Conservation (phyloP, 805 yeast species). For the Dipodascus geniculatus region DNA sequence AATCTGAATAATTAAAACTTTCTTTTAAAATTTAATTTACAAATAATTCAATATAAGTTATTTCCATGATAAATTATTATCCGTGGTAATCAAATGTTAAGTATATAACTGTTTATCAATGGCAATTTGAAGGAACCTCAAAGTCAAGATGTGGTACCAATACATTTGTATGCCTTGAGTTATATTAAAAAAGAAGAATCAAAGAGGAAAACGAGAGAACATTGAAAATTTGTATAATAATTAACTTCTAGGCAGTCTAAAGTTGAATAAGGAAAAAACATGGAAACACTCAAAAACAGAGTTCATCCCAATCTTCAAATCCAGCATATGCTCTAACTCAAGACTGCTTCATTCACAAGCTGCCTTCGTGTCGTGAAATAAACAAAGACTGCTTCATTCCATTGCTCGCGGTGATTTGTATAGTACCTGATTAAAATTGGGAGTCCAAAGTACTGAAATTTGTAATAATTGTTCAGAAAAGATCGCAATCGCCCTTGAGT, state of each 20-base stretch:
- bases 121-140: neutral
- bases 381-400: slow-evolving; percentile 18
- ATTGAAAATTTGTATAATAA: neutral
- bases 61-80: no score
- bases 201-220: neutral
- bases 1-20: neutral
- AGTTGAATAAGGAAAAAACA: no score
- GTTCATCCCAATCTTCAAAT: slow-evolving; percentile 7
- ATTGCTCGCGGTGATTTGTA: slow-evolving; percentile 12
- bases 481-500: slow-evolving; percentile 18
- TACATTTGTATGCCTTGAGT: no score
- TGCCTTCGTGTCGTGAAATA: slow-evolving; percentile 18
- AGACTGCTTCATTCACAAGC: neutral
- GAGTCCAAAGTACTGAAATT: slow-evolving; percentile 12
- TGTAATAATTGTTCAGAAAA: slow-evolving; percentile 15
- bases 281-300: neutral
- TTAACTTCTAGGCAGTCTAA: no score
- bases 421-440: slow-evolving; percentile 17
- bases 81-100: neutral
- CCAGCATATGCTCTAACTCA: slow-evolving; percentile 11
- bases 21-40: no score
- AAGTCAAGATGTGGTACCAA: no score
- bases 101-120: neutral
- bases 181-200: neutral
- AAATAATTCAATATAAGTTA: no score